Evolutionary conservation across 257 asterid genomes (phyloP).

Genomic region (Nicotiana attenuata): DNA sequence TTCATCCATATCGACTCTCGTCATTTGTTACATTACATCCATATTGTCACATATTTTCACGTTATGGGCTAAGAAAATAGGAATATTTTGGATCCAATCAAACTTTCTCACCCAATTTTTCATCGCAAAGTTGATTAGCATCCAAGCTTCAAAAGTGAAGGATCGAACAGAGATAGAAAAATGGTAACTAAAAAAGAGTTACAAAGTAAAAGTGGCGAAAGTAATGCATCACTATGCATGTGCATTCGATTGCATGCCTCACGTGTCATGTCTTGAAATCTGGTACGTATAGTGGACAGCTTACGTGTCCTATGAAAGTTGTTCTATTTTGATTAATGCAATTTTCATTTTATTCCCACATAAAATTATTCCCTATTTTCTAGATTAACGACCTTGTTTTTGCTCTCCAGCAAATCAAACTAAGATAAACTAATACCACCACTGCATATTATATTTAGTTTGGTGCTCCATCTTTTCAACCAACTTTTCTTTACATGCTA

Average conservation of each 20-base stretch:
- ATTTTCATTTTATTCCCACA: not conserved
- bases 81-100: no score
- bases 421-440: not conserved
- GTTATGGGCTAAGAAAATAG: not conserved
- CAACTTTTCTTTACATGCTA: not conserved
- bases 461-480: not conserved
- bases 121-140: no score
- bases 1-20: not conserved
- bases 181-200: not conserved
- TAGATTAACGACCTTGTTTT: not conserved
- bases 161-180: no score
- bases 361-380: not conserved
- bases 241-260: not conserved
- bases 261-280: constrained; percentile 4
- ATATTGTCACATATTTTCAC: not conserved
- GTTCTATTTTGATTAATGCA: not conserved
- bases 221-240: not conserved
- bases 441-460: not conserved
- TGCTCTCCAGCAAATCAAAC: not conserved
- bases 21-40: not conserved
- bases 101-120: not conserved
- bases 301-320: not conserved
- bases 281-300: not conserved
- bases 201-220: not conserved
- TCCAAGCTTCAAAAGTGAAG: no score